Percentiles rank a stretch among this genome's conserved stretches.
phyloP scores from a whole-genome alignment of 768 basidiomycete genomes.

The Hydnomerulius pinastri region DNA sequence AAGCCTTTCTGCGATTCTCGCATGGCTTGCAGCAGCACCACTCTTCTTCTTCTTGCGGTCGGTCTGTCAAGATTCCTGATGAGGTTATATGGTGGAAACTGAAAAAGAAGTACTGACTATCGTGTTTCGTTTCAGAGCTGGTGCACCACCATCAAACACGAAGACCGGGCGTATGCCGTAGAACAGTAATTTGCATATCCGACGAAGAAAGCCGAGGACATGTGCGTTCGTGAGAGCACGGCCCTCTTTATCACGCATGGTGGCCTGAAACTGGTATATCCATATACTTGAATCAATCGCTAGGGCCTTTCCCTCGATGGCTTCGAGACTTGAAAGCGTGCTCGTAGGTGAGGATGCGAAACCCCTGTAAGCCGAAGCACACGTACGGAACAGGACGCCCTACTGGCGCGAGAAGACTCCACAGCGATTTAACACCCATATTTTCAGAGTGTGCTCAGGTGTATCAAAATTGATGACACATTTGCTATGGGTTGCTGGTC shows the following conservation, averaged over 20 bases:
- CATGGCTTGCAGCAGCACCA: slow-evolving; percentile 85
- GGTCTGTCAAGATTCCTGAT: slow-evolving; percentile 45
- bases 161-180: slow-evolving; percentile 99
- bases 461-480: background rate
- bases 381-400: slow-evolving; percentile 90
- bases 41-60: slow-evolving; percentile 90
- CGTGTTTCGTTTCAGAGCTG: slow-evolving; percentile 83
- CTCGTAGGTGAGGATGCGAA: slow-evolving; percentile 7
- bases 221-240: slow-evolving; percentile 89
- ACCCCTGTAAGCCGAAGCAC: background rate
- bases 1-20: slow-evolving; percentile 85
- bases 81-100: background rate
- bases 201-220: slow-evolving; percentile 84
- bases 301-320: slow-evolving; percentile 90
- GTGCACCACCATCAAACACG: slow-evolving; percentile 98
- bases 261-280: slow-evolving; percentile 99
- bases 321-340: slow-evolving; percentile 71
- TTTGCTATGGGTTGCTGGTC: background rate
- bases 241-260: slow-evolving; percentile 98
- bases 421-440: slow-evolving; percentile 98
- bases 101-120: slow-evolving; percentile 56
- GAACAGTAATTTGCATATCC: slow-evolving; percentile 93
- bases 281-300: slow-evolving; percentile 99
- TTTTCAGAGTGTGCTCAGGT: background rate
- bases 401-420: slow-evolving; percentile 90